phyloP scores from a whole-genome alignment of 169 alveolate species.

The Plasmodium falciparum region DNA sequence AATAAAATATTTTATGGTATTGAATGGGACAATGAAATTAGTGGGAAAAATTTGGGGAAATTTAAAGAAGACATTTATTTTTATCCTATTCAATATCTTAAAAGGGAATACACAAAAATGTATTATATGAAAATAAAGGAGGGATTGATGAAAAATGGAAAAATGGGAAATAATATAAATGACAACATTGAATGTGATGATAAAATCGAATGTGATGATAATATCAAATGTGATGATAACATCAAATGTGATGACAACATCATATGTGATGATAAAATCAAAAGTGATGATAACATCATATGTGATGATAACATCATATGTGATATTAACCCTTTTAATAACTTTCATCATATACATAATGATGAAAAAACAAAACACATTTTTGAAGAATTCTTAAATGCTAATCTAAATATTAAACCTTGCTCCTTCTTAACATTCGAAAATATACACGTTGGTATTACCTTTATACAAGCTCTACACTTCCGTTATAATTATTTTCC shows the following conservation, averaged over 20 bases:
- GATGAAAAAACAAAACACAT: not conserved
- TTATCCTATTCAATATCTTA: constrained; percentile 22
- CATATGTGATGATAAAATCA: not conserved
- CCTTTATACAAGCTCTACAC: constrained; percentile 52
- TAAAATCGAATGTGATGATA: not conserved
- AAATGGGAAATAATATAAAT: not conserved
- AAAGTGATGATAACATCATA: not conserved
- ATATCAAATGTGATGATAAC: not conserved
- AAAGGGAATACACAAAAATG: constrained; percentile 20
- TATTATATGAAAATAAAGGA: not conserved
- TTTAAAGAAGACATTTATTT: constrained; percentile 32
- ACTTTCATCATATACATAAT: not conserved
- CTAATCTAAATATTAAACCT: constrained; percentile 3
- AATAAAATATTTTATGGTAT: constrained; percentile 40
- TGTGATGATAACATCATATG: not conserved
- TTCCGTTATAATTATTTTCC: constrained; percentile 58
- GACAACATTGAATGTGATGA: not conserved
- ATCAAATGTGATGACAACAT: not conserved
- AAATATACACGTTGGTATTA: constrained; percentile 64
- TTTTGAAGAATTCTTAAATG: not conserved
- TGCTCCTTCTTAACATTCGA: constrained; percentile 65
- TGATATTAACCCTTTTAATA: not conserved
- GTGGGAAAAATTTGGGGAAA: constrained; percentile 54
- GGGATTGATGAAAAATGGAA: not conserved
- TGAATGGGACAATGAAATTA: constrained; percentile 53